These are phyloP conservation scores for Gonapodya sp. DNA, from an alignment of 192 early-diverging fungal genomes.

Conservation along the genomic window DNA sequence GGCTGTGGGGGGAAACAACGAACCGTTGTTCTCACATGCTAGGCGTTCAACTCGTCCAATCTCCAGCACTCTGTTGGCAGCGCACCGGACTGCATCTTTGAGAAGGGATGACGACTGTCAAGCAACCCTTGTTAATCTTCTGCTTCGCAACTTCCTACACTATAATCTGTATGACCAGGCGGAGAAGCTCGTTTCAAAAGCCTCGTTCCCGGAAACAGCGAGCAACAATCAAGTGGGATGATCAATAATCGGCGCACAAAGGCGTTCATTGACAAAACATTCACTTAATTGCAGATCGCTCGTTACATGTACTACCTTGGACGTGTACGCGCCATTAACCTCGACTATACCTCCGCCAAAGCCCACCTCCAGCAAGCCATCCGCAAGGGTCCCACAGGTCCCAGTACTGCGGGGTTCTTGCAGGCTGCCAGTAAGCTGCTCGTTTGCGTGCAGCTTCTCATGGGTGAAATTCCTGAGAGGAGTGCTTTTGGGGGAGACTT, in stretches of 20 bases:
- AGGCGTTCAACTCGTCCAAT: constrained; percentile 8
- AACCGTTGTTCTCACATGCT: not conserved
- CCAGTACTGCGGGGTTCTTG: constrained; percentile 84
- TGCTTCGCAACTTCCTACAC: constrained; percentile 86
- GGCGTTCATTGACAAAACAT: not conserved
- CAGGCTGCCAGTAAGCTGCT: constrained; percentile 75
- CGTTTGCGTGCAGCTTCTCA: constrained; percentile 94
- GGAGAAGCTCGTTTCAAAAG: constrained; percentile 89
- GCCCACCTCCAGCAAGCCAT: constrained; percentile 82
- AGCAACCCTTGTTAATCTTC: constrained; percentile 80
- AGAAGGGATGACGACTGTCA: constrained; percentile 84
- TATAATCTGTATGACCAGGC: constrained; percentile 97
- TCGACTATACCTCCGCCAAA: constrained; percentile 92
- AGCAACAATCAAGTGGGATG: constrained; percentile 88
- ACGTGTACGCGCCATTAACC: constrained; percentile 93
- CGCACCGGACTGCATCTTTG: constrained; percentile 84
- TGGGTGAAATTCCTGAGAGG: constrained; percentile 97
- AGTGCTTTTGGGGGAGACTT: constrained; percentile 82
- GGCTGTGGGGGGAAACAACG: constrained; percentile 1
- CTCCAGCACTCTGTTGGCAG: constrained; percentile 59
- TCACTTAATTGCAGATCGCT: not conserved
- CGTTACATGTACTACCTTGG: constrained; percentile 90
- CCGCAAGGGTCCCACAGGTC: constrained; percentile 83
- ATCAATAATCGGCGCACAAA: not conserved
- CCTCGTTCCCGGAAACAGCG: constrained; percentile 75